Conservation (phyloP, 768 basidiomycete genomes). For the Exsudoporus frostii region DNA sequence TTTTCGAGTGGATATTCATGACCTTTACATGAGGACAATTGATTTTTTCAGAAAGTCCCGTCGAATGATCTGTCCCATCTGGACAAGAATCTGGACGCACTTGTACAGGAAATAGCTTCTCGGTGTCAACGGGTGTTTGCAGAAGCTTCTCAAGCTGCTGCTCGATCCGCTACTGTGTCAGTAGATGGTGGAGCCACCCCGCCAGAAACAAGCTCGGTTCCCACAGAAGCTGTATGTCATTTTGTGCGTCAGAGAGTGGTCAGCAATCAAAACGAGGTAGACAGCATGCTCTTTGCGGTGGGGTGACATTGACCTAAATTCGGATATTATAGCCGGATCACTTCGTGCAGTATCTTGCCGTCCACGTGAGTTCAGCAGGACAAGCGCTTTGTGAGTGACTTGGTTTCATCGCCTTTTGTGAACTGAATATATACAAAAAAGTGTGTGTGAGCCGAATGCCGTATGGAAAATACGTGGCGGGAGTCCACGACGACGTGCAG, state of each 20-base stretch:
- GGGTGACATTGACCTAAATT: constrained; percentile 27
- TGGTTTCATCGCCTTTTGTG: constrained; percentile 20
- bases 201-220: constrained; percentile 31
- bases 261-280: constrained; percentile 48
- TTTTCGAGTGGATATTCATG: constrained; percentile 24
- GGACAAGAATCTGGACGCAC: constrained; percentile 65
- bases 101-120: constrained; percentile 58
- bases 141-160: constrained; percentile 58
- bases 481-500: constrained; percentile 39
- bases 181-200: constrained; percentile 28
- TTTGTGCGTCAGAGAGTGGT: constrained; percentile 56
- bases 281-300: constrained; percentile 25
- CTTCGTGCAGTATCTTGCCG: constrained; percentile 51
- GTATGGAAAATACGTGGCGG: constrained; percentile 41
- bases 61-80: constrained; percentile 53
- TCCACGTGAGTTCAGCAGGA: constrained; percentile 41
- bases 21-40: constrained; percentile 26
- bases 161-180: constrained; percentile 53
- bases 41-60: constrained; percentile 41
- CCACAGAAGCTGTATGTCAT: constrained; percentile 31
- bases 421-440: constrained; percentile 39
- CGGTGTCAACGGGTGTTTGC: constrained; percentile 61
- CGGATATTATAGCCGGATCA: constrained; percentile 38
- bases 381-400: constrained; percentile 46
- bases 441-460: constrained; percentile 57